phyloP scores from a whole-genome alignment of 257 asterid genomes.

The Mentha longifolia region DNA sequence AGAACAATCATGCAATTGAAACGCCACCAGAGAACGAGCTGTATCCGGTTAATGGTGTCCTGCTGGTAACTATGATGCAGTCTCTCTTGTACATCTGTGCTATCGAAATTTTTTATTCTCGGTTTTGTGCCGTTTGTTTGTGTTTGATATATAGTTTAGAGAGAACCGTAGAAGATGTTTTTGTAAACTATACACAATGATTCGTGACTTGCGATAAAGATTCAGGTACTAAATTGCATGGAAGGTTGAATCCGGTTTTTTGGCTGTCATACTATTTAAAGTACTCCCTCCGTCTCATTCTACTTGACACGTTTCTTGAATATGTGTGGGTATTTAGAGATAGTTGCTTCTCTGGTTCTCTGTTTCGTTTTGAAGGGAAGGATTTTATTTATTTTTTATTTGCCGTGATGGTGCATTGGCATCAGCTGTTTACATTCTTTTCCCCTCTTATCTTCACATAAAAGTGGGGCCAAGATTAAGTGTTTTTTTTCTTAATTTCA shows the following conservation, averaged over 20 bases:
- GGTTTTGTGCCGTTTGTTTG: not conserved
- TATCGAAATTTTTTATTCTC: not conserved
- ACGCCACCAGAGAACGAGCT: not conserved
- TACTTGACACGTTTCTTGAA: no score
- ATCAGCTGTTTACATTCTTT: no score
- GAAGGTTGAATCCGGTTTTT: not conserved
- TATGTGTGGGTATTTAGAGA: no score
- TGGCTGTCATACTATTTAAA: not conserved
- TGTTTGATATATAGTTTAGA: not conserved
- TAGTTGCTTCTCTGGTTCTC: no score
- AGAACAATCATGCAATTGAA: not conserved
- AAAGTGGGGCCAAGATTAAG: no score
- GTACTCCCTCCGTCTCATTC: no score
- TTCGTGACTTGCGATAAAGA: not conserved
- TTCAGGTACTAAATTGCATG: not conserved
- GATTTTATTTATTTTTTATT: no score
- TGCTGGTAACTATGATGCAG: not conserved
- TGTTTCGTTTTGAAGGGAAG: no score
- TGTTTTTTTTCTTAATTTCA: no score
- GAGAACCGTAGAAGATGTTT: not conserved
- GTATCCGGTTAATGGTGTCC: not conserved
- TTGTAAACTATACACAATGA: not conserved
- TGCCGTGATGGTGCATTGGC: no score
- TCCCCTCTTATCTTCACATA: no score
- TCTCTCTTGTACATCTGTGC: not conserved